Base-by-base conservation (phyloP, 192 early-diverging fungal species). In the Coemansia sp. region DNA sequence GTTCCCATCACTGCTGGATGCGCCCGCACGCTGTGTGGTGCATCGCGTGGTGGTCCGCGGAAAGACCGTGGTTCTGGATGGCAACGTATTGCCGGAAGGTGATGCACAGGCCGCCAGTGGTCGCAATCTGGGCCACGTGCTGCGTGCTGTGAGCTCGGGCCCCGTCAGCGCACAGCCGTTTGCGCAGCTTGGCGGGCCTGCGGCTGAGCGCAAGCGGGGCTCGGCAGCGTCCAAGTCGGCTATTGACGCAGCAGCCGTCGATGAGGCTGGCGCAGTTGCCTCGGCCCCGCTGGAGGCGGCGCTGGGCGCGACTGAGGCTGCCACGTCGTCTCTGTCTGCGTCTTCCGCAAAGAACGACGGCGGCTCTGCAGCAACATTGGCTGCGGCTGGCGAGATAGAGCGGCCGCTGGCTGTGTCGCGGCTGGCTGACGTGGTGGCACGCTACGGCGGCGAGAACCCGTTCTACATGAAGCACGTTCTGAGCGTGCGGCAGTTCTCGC, bases 391-490 rank as follows among this genome's bases (percentile, higher is more conserved):
- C 8, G 46, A 12, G 12, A 46, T 78, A 36, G 68, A 71, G 57
- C 68, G 72, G 11, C 68, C 80, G 7, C 43, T 74, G 52, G 59
- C 61, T 0, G 41, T 54, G 6, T 68, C 21, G 49, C 65, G 71
- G 1, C 63, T 83, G 13, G 79, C 77, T 10, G 76, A 81, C 4
- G 85, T 86, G 12, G 70, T 75, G 37, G 73, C 76, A 0, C 70
- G 79, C 45, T 69, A 85, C 52, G 72, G 72, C 61, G 62, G 66
- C 83, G 56, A 70, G 72, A 69, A 73, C 72, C 91, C 95, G 40
- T 99, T 97, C 87, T 96, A 88, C 73, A 90, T 90, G 70, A 95
- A 97, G 83, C 91, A 98, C 80, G 94, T 99, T 41, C 80, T 97
- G 40, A 88, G 87, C 58, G 94, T 95, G 13, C 90, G 92, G 66